Evolutionary conservation across 352 stramenopile species (phyloP).

Genomic region (Aphanomyces stellatus): DNA sequence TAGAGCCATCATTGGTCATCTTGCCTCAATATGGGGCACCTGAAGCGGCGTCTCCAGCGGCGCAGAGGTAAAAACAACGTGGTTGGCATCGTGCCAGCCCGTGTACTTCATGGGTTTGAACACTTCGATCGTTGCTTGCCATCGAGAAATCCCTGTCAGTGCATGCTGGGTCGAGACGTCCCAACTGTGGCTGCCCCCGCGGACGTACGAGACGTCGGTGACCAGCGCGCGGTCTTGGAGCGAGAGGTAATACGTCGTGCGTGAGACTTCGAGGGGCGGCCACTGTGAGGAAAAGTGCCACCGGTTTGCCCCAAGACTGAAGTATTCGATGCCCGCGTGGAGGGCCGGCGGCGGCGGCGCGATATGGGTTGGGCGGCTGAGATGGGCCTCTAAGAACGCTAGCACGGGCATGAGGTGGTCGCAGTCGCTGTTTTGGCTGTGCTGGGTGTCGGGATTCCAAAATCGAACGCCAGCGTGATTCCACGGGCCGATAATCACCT

Average conservation of each 20-base stretch:
- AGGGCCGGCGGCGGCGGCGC: too few species aligned
- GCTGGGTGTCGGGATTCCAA: not conserved
- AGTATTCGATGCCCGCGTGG: not conserved
- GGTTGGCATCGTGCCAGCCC: not conserved
- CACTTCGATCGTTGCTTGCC: conserved; percentile 6
- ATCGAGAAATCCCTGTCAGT: not conserved
- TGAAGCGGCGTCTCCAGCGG: not conserved
- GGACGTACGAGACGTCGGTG: not conserved
- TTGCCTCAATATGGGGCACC: not conserved
- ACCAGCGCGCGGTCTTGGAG: not conserved
- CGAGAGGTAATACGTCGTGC: not conserved
- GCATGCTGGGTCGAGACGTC: not conserved
- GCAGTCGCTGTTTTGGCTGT: not conserved
- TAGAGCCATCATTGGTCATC: not conserved
- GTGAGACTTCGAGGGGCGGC: not conserved
- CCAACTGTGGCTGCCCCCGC: not conserved
- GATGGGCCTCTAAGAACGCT: not conserved
- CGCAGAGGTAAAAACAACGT: not conserved
- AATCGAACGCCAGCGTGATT: conserved; percentile 12
- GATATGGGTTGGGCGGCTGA: not conserved
- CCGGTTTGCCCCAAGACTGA: not conserved
- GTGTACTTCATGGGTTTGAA: not conserved
- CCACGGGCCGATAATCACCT: conserved; percentile 9
- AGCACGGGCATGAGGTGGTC: not conserved
- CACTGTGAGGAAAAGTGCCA: not conserved